These are phyloP conservation scores for Zoysia pacifica DNA, from an alignment of 176 grass and related monocot genomes.

Conservation along the genomic window DNA sequence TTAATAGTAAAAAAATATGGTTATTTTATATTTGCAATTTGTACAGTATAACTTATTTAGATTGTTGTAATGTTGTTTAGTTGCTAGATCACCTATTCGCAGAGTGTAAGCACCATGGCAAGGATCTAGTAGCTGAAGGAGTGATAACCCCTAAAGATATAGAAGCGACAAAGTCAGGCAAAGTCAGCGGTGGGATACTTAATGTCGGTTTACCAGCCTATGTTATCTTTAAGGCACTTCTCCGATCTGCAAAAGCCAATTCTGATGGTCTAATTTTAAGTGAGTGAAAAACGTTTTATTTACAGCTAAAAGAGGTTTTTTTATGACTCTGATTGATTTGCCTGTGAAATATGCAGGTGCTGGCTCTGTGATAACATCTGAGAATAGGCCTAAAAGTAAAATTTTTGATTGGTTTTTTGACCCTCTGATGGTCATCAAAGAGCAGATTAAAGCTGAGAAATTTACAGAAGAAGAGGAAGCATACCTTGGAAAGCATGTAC, in stretches of 20 bases:
- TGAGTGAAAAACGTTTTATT: slow-evolving; percentile 51
- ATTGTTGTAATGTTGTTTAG: slow-evolving; percentile 55
- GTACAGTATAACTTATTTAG: slow-evolving; percentile 26
- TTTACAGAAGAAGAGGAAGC: slow-evolving; percentile 81
- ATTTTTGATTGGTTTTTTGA: slow-evolving; percentile 96
- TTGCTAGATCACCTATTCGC: slow-evolving; percentile 76
- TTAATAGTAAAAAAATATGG: neutral
- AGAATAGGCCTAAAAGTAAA: slow-evolving; percentile 71
- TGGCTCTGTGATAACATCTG: slow-evolving; percentile 68
- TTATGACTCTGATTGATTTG: slow-evolving; percentile 22
- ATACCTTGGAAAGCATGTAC: slow-evolving; percentile 67
- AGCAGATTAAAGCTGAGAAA: slow-evolving; percentile 83
- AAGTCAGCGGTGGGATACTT: slow-evolving; percentile 53
- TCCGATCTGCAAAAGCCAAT: slow-evolving; percentile 66
- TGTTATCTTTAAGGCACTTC: slow-evolving; percentile 72
- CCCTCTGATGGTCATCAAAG: slow-evolving; percentile 89
- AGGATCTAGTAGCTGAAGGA: slow-evolving; percentile 73
- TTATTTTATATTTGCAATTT: neutral
- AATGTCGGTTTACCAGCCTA: slow-evolving; percentile 87
- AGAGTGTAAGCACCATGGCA: slow-evolving; percentile 70
- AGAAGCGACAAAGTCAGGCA: slow-evolving; percentile 72
- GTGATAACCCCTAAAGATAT: slow-evolving; percentile 76
- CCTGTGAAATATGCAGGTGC: slow-evolving; percentile 57
- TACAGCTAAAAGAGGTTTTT: neutral
- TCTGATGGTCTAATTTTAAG: slow-evolving; percentile 70